Conservation (phyloP, 179 eudicot species). For the Nepenthes alata region DNA sequence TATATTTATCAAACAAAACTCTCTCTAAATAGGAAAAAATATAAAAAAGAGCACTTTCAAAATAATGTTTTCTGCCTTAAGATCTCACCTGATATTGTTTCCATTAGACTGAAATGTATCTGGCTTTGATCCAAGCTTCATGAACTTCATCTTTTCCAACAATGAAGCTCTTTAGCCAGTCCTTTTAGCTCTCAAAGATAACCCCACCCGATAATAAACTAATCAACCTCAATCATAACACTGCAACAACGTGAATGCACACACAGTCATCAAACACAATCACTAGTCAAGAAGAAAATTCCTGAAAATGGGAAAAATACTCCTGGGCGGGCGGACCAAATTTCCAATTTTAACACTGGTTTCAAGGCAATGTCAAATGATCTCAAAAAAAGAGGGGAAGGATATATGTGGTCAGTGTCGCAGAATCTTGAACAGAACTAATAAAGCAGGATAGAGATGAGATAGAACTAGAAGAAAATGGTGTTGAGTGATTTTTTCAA, state of each 20-base stretch:
- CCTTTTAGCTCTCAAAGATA: conserved; percentile 12
- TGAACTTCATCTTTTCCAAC: conserved; percentile 68
- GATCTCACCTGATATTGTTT: conserved; percentile 56
- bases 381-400: conserved; percentile 24
- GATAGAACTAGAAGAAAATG: conserved; percentile 17
- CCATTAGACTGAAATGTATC: conserved; percentile 72
- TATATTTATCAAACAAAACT: too few relatives aligned
- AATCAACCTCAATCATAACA: conserved; percentile 20
- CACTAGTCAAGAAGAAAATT: conserved; percentile 19
- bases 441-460: conserved; percentile 13
- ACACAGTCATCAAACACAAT: conserved; percentile 22
- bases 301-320: conserved; percentile 21
- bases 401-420: conserved; percentile 28
- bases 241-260: conserved; percentile 18
- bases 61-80: conserved; percentile 1
- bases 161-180: conserved; percentile 17
- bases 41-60: too few relatives aligned
- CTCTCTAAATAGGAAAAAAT: too few relatives aligned
- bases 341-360: conserved; percentile 26
- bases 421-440: conserved; percentile 42
- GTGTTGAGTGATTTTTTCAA: conserved; percentile 16
- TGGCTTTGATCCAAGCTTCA: conserved; percentile 94
- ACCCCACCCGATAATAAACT: conserved; percentile 20
- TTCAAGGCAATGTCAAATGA: conserved; percentile 30
- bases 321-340: conserved; percentile 40